Base-by-base conservation (phyloP, 768 basidiomycete genomes). In the Podaxis sp. region DNA sequence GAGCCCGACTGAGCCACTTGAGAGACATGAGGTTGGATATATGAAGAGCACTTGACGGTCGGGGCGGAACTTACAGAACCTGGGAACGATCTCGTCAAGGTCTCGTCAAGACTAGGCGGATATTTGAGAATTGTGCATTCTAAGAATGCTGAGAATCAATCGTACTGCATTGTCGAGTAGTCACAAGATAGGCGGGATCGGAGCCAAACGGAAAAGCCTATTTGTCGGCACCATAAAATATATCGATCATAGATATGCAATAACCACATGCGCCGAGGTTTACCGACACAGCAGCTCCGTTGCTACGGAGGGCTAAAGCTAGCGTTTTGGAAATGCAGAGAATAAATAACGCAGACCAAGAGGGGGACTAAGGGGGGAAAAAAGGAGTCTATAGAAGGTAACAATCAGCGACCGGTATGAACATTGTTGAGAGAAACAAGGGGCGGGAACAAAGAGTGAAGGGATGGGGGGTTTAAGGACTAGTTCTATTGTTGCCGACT, bases 221-320 rank as follows among this genome's bases (percentile, higher is more conserved):
- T 59, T 32, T 50, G 16, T 38, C 50, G 38, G 57, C 32, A 47
- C 66, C 75, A 63, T 69, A 83, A 81, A 76, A 72, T 66, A 79
- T 69, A 37, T 80, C 70, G 57, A 81, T 66, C 16, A 73, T 75
- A 32, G 80, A 78, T 40, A 79, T 72, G 70, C 86, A 88, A 66
- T 84, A 86, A 35, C 87, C 87, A 77, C 83, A 89, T 55, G 86
- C 79, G 59, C 87, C 86, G 68, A 87, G 82, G 44, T 72, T 73
- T 61, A 79, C 82, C 51, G 67, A 67, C 21, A 68, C 77, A 28
- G 63, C 70, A 44, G 73, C 78, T 47, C 71, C 72, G 53, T 74
- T 68, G 61, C 69, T 62, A 47, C 79, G 62, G 53, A 78, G 63
- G 55, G 65, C 63, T 50, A 23, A 36, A 44, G 71, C 67, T 42